A percentile compares a stretch with the other conserved stretches of the same genome.
phyloP scores from a whole-genome alignment of 805 yeast genomes.

The Kazachstania martiniae region DNA sequence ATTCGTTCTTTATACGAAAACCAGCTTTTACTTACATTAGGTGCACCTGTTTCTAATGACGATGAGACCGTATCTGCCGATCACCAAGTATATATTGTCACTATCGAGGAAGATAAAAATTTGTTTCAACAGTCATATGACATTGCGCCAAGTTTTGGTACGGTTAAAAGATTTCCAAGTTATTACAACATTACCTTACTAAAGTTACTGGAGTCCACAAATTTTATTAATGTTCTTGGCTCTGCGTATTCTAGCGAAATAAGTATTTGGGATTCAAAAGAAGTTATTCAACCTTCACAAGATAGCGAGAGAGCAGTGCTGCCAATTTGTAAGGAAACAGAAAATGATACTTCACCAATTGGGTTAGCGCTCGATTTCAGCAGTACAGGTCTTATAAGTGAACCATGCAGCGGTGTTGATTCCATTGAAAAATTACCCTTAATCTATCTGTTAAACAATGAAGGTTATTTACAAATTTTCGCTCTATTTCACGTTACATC shows the following conservation, averaged over 20 bases:
- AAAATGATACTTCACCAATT: slow-evolving; percentile 58
- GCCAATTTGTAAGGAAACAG: slow-evolving; percentile 57
- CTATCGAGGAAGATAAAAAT: slow-evolving; percentile 1
- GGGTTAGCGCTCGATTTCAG: slow-evolving; percentile 59
- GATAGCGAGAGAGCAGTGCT: slow-evolving; percentile 65
- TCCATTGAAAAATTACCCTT: slow-evolving; percentile 54
- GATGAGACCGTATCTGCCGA: slow-evolving; percentile 20
- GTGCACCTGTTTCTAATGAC: slow-evolving; percentile 17
- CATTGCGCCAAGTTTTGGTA: slow-evolving; percentile 43
- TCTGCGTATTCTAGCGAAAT: slow-evolving; percentile 60
- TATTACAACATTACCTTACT: slow-evolving; percentile 34
- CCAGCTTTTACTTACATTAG: slow-evolving; percentile 20
- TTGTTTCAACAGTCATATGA: slow-evolving; percentile 30
- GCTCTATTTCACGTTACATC: slow-evolving; percentile 49
- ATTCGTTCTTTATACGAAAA: slow-evolving; percentile 14
- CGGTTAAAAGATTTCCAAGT: slow-evolving; percentile 35
- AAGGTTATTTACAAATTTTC: slow-evolving; percentile 56
- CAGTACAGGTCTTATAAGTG: slow-evolving; percentile 32
- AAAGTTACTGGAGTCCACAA: slow-evolving; percentile 31
- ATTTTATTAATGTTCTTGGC: slow-evolving; percentile 36
- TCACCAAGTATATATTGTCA: slow-evolving; percentile 18
- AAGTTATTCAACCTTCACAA: slow-evolving; percentile 40
- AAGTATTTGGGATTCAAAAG: slow-evolving; percentile 31
- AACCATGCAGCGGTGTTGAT: slow-evolving; percentile 52
- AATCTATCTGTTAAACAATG: slow-evolving; percentile 48